These are phyloP conservation scores for Amborella trichopoda DNA, from an alignment of 164 flowering plant genomes.

Conservation along the genomic window DNA sequence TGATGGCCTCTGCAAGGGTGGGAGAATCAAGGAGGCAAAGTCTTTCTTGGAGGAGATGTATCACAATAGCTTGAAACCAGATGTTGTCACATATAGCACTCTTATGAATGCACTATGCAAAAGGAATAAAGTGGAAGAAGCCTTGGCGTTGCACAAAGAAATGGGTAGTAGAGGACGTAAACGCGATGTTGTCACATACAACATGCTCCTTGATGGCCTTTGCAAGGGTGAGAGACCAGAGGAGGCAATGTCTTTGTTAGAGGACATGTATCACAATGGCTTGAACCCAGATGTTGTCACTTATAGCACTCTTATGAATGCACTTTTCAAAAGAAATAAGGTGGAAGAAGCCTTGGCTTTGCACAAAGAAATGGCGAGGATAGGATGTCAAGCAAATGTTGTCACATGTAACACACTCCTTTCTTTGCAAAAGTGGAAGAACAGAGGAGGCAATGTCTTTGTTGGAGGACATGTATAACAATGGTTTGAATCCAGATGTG, in stretches of 20 bases:
- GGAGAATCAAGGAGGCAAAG: constrained; percentile 43
- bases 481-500: constrained; percentile 39
- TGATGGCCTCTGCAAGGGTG: constrained; percentile 55
- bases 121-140: constrained; percentile 34
- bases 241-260: constrained; percentile 31
- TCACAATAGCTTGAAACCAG: too few relatives aligned
- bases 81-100: constrained; percentile 40
- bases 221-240: constrained; percentile 41
- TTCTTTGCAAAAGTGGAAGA: constrained; percentile 41
- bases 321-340: constrained; percentile 24
- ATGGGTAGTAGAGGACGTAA: constrained; percentile 26
- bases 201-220: constrained; percentile 34
- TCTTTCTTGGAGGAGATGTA: constrained; percentile 58
- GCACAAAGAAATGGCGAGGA: constrained; percentile 30
- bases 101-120: constrained; percentile 48
- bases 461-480: constrained; percentile 38
- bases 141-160: constrained; percentile 21
- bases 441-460: constrained; percentile 33
- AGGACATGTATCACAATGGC: constrained; percentile 42
- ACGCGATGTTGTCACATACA: constrained; percentile 34
- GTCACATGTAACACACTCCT: constrained; percentile 35
- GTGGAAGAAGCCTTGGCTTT: constrained; percentile 15
- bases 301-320: constrained; percentile 37
- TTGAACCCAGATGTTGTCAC: constrained; percentile 27
- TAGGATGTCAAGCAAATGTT: constrained; percentile 33